phyloP scores from a whole-genome alignment of 768 basidiomycete genomes.

The Megacollybia marginata region DNA sequence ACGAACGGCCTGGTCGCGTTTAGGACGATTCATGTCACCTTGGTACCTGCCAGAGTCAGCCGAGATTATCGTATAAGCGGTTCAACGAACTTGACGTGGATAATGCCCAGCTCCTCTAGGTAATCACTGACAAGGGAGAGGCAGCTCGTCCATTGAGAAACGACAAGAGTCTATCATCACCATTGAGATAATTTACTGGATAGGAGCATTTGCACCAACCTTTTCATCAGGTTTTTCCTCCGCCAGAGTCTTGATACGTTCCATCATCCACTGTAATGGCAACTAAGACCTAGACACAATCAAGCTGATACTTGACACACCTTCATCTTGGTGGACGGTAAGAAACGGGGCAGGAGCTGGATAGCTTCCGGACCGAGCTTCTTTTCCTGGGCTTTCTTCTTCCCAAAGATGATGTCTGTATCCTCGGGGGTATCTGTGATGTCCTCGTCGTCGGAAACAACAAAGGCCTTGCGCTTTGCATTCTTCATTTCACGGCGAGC shows the following conservation, averaged over 20 bases:
- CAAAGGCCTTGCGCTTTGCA: constrained; percentile 25
- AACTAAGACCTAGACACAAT: not conserved
- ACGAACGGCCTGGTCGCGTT: constrained; percentile 48
- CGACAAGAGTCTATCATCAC: constrained; percentile 41
- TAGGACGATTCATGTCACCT: constrained; percentile 46
- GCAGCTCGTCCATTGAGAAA: constrained; percentile 67
- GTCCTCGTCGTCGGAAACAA: constrained; percentile 33
- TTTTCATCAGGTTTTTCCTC: constrained; percentile 52
- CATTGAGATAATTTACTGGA: not conserved
- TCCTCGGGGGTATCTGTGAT: constrained; percentile 30
- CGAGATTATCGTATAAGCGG: not conserved
- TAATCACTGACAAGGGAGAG: constrained; percentile 58
- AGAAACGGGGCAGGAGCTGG: constrained; percentile 44
- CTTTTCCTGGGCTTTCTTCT: constrained; percentile 9
- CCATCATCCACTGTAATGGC: constrained; percentile 46
- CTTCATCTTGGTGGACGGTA: constrained; percentile 74
- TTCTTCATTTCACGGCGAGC: constrained; percentile 28
- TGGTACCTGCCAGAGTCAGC: constrained; percentile 35
- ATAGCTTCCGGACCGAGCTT: constrained; percentile 25
- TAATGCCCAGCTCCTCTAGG: constrained; percentile 41
- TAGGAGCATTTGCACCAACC: constrained; percentile 14
- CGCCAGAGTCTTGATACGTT: constrained; percentile 37
- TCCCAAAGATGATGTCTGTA: constrained; percentile 33
- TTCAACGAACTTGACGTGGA: constrained; percentile 43
- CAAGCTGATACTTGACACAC: constrained; percentile 23